These are phyloP conservation scores for Penicillium simplicissimum DNA, from an alignment of 495 filamentous ascomycete species.

Conservation along the genomic window DNA sequence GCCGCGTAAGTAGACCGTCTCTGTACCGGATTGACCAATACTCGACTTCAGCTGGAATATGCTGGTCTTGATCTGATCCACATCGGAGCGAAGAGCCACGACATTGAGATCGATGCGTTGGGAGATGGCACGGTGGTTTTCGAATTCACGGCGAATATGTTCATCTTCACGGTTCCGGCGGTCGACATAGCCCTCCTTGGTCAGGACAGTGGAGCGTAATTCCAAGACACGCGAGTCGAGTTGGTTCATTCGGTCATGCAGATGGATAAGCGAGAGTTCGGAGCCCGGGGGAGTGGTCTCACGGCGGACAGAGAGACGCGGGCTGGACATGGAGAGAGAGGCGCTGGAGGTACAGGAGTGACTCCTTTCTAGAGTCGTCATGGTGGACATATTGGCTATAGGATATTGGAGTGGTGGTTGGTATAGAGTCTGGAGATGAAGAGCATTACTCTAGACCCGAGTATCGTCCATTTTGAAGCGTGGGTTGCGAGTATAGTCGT, in stretches of 20 bases:
- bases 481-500: not conserved
- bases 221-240: constrained; percentile 44
- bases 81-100: constrained; percentile 37
- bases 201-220: constrained; percentile 38
- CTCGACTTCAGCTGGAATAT: constrained; percentile 39
- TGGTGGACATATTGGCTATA: constrained; percentile 25
- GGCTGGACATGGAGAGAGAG: constrained; percentile 43
- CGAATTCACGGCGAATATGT: constrained; percentile 45
- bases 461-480: constrained; percentile 23
- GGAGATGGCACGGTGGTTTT: constrained; percentile 37
- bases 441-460: constrained; percentile 15
- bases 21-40: constrained; percentile 36
- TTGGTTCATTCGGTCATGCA: constrained; percentile 43
- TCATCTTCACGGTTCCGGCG: constrained; percentile 47
- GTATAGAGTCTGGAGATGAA: not conserved
- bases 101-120: constrained; percentile 45
- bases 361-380: constrained; percentile 46
- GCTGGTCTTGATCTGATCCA: constrained; percentile 41
- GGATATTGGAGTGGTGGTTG: not conserved
- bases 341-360: constrained; percentile 42
- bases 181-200: constrained; percentile 44
- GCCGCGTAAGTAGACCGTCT: constrained; percentile 41
- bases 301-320: constrained; percentile 36
- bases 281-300: constrained; percentile 39
- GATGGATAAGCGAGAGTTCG: constrained; percentile 35